These are phyloP conservation scores for Cydonia oblonga DNA, from an alignment of 331 rosid genomes.

Conservation along the genomic window DNA sequence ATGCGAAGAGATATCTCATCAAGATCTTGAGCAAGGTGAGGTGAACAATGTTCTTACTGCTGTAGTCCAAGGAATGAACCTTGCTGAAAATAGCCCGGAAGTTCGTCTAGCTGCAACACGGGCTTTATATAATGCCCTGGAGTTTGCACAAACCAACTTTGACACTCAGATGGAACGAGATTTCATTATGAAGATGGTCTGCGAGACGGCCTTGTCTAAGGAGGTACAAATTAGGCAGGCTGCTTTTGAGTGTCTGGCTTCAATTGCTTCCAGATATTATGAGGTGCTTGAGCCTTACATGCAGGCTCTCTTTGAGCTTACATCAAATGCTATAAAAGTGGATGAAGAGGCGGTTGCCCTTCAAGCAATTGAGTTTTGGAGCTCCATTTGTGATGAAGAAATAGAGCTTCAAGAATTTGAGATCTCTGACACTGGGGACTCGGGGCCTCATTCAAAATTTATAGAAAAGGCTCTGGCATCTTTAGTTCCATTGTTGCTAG, in stretches of 20 bases:
- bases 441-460: slow-evolving; percentile 21
- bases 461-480: slow-evolving; percentile 27
- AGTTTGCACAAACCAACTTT: slow-evolving; percentile 33
- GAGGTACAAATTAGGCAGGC: slow-evolving; percentile 33
- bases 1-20: slow-evolving; percentile 37
- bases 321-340: slow-evolving; percentile 35
- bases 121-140: slow-evolving; percentile 34
- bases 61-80: slow-evolving; percentile 40
- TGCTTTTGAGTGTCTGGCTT: slow-evolving; percentile 43
- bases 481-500: slow-evolving; percentile 34
- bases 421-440: slow-evolving; percentile 21
- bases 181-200: slow-evolving; percentile 36
- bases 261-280: slow-evolving; percentile 34
- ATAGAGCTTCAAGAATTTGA: slow-evolving; percentile 32
- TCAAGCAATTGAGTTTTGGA: slow-evolving; percentile 44
- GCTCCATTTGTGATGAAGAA: slow-evolving; percentile 39
- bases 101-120: slow-evolving; percentile 36
- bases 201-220: slow-evolving; percentile 29
- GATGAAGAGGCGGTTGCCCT: slow-evolving; percentile 36
- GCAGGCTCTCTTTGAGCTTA: slow-evolving; percentile 35
- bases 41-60: slow-evolving; percentile 38
- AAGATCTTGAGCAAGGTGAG: slow-evolving; percentile 31
- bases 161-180: slow-evolving; percentile 37
- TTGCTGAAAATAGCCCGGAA: slow-evolving; percentile 24
- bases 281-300: slow-evolving; percentile 33